Conservation (phyloP, 1,284 basidiomycete genomes). For the Boletus semigastroideus region DNA sequence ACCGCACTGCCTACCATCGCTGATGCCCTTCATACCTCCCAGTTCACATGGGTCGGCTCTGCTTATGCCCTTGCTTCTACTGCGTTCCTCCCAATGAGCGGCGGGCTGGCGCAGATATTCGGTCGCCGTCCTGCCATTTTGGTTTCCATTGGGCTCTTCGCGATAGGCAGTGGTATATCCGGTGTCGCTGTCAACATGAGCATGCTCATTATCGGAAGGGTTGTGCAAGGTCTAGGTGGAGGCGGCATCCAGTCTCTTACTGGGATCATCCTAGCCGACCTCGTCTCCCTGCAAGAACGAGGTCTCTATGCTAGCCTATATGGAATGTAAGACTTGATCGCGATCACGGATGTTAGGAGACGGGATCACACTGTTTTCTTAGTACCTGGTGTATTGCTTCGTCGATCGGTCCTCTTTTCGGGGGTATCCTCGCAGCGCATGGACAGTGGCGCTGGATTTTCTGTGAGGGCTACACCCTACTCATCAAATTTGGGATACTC, state of each 20-base stretch:
- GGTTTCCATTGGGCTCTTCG: constrained; percentile 1
- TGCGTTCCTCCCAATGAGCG: constrained; percentile 8
- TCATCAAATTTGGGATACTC: background rate
- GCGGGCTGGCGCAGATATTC: background rate
- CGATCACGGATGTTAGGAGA: too few species aligned
- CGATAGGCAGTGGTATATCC: constrained; percentile 5
- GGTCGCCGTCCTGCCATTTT: background rate
- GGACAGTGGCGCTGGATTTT: constrained; percentile 45
- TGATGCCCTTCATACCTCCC: background rate
- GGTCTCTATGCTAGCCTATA: too few species aligned
- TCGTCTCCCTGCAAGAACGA: too few species aligned
- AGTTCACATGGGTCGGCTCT: constrained; percentile 5
- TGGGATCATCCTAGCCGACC: too few species aligned
- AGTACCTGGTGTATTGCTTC: constrained; percentile 17
- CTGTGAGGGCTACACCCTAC: constrained; percentile 17
- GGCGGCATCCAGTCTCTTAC: too few species aligned
- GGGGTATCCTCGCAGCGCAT: constrained; percentile 37
- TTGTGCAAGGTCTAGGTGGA: too few species aligned
- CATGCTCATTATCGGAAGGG: background rate
- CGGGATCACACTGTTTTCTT: background rate
- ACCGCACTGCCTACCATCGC: constrained; percentile 6
- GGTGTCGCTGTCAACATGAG: constrained; percentile 1
- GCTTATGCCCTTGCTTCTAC: constrained; percentile 6
- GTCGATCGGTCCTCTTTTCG: constrained; percentile 36
- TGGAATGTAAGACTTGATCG: too few species aligned